phyloP scores from a whole-genome alignment of 768 basidiomycete genomes.

The Cystofilobasidium macerans region DNA sequence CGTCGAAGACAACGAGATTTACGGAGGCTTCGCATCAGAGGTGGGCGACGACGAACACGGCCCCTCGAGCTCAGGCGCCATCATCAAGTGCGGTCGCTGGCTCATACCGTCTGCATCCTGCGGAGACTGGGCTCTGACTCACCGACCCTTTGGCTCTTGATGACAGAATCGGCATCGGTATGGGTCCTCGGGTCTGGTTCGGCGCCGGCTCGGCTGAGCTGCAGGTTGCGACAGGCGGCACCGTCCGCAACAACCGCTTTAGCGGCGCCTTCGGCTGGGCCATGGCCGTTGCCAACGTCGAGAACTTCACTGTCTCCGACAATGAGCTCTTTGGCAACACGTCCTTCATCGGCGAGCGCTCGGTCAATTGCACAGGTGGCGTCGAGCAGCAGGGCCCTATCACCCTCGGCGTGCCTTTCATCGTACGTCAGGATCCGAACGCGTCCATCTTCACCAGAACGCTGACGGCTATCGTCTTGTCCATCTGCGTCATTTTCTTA shows the following conservation, averaged over 20 bases:
- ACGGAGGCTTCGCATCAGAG: constrained; percentile 44
- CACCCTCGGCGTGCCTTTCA: neutral
- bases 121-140: too few species aligned
- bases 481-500: neutral
- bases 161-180: constrained; percentile 55
- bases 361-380: constrained; percentile 50
- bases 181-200: constrained; percentile 69
- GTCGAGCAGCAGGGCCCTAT: neutral
- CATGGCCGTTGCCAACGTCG: constrained; percentile 54
- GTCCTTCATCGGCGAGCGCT: constrained; percentile 59
- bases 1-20: constrained; percentile 55
- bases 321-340: constrained; percentile 55
- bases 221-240: constrained; percentile 25
- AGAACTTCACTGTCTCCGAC: constrained; percentile 55
- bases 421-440: too few species aligned
- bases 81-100: constrained; percentile 48
- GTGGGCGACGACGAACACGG: constrained; percentile 4
- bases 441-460: neutral
- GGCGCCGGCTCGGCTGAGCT: constrained; percentile 38
- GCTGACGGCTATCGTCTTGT: neutral
- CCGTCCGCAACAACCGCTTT: constrained; percentile 45
- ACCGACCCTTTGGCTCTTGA: neutral
- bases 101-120: too few species aligned
- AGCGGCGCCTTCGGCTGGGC: constrained; percentile 52
- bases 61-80: constrained; percentile 41